A percentile compares a stretch with the other conserved stretches of the same genome.
phyloP scores from a whole-genome alignment of 2,329 filamentous ascomycete genomes.

The Trichoderma polysporum region DNA sequence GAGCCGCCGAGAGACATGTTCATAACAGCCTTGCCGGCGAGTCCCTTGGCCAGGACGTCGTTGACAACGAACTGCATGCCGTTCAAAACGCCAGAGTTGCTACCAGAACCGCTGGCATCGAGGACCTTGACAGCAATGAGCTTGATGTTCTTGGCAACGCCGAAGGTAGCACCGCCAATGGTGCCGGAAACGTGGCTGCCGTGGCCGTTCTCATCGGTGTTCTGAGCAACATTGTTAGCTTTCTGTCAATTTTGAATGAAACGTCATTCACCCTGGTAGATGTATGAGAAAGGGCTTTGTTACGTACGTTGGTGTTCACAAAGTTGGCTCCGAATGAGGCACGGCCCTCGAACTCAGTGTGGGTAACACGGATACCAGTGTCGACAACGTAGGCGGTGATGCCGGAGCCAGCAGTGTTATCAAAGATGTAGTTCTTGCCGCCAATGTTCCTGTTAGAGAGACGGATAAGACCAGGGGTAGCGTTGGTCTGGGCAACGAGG shows the following conservation, averaged over 20 bases:
- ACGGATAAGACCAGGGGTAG: constrained; percentile 54
- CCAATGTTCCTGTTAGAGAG: constrained; percentile 46
- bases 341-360: constrained; percentile 57
- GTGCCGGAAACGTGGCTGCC: constrained; percentile 65
- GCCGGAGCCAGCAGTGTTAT: constrained; percentile 52
- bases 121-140: constrained; percentile 63
- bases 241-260: not conserved
- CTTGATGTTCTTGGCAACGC: constrained; percentile 58
- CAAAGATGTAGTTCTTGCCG: constrained; percentile 44
- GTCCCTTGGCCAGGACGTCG: constrained; percentile 43
- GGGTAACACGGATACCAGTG: constrained; percentile 59
- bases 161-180: constrained; percentile 59
- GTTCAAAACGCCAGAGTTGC: constrained; percentile 48
- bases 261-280: not conserved
- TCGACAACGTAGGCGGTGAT: constrained; percentile 65
- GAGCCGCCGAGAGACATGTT: constrained; percentile 62
- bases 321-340: constrained; percentile 55
- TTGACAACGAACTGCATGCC: constrained; percentile 57
- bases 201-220: constrained; percentile 61
- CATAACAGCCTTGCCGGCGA: constrained; percentile 56
- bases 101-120: constrained; percentile 41
- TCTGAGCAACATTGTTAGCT: constrained; percentile 27
- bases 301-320: constrained; percentile 46
- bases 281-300: not conserved
- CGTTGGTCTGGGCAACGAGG: constrained; percentile 51